Conservation (phyloP, 805 yeast genomes). For the Myxozyma kluyveri region DNA sequence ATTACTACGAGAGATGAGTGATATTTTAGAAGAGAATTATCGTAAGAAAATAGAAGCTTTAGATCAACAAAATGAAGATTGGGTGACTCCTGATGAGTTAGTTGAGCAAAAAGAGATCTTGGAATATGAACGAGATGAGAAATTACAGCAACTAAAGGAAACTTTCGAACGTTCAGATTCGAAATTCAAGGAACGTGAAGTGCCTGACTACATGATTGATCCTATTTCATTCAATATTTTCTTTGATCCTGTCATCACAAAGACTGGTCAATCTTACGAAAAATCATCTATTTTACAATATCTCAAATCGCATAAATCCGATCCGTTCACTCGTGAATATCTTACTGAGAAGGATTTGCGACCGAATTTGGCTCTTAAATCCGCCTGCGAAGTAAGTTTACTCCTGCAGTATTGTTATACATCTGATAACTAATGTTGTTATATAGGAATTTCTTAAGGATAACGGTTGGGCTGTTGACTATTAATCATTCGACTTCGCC, state of each 20-base stretch:
- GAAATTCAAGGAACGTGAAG: conserved; percentile 32
- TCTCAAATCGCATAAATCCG: conserved; percentile 40
- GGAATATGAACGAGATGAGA: conserved; percentile 24
- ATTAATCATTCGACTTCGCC: conserved; percentile 6
- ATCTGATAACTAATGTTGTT: not conserved
- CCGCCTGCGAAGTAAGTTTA: conserved; percentile 39
- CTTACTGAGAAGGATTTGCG: conserved; percentile 40
- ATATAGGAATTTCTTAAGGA: conserved; percentile 26
- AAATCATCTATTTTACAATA: conserved; percentile 42
- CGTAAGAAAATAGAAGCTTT: conserved; percentile 14
- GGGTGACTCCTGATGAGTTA: conserved; percentile 24
- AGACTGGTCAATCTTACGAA: conserved; percentile 47
- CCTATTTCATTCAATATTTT: conserved; percentile 45
- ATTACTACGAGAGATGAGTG: conserved; percentile 33
- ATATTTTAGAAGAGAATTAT: conserved; percentile 24
- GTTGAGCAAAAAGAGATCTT: conserved; percentile 29
- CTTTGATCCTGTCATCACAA: conserved; percentile 46
- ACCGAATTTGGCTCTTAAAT: conserved; percentile 44
- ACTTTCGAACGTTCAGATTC: conserved; percentile 32
- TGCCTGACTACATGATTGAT: conserved; percentile 43
- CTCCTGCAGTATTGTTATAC: too few relatives aligned
- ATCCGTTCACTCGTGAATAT: conserved; percentile 45
- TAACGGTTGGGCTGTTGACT: conserved; percentile 34
- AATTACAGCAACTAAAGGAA: conserved; percentile 25
- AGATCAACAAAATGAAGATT: conserved; percentile 4